Conservation (phyloP, 2,329 filamentous ascomycete genomes). For the Calonectria pteridis region DNA sequence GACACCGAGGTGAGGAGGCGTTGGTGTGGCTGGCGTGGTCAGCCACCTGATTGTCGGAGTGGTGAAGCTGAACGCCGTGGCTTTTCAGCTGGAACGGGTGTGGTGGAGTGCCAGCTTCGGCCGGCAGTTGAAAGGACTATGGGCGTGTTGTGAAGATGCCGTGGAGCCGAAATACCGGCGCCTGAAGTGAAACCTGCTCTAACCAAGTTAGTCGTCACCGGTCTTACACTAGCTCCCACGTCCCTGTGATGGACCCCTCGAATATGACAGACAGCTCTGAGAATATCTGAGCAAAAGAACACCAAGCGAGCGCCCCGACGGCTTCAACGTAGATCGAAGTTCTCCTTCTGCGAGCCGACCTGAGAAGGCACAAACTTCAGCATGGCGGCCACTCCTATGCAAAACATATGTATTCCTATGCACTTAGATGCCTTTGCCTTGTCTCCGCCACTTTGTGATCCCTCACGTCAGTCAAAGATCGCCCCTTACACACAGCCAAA, state of each 20-base stretch:
- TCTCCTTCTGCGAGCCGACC: not conserved
- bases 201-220: not conserved
- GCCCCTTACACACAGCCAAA: not conserved
- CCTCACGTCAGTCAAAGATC: not conserved
- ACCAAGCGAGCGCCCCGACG: not conserved
- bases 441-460: not conserved
- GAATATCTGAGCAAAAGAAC: not conserved
- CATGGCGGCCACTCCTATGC: not conserved
- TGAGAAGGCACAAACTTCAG: not conserved
- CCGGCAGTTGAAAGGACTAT: not conserved
- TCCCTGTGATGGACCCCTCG: not conserved
- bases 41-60: not conserved
- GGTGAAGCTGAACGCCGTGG: not conserved
- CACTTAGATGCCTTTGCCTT: slow-evolving; percentile 6
- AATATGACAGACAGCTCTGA: not conserved
- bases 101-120: not conserved
- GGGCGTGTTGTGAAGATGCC: not conserved
- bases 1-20: not conserved
- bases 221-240: not conserved
- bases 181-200: not conserved
- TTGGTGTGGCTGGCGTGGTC: not conserved
- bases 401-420: slow-evolving; percentile 5
- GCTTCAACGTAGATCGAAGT: not conserved
- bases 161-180: not conserved
- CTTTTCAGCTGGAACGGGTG: not conserved